Conservation (phyloP, 2,329 filamentous ascomycete genomes). For the Sarocladiaceae sp. region DNA sequence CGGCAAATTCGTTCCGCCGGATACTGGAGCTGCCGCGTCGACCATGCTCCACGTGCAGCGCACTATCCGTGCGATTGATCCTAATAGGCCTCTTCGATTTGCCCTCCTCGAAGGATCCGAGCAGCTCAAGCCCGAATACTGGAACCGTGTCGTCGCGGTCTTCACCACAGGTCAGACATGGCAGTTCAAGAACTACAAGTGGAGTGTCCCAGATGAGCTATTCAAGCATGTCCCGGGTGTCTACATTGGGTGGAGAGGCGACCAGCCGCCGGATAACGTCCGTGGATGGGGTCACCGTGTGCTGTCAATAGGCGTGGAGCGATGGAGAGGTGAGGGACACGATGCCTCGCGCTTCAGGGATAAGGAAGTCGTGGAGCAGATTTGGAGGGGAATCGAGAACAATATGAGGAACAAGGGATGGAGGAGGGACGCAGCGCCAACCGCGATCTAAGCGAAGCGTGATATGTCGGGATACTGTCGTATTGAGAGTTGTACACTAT, state of each 20-base stretch:
- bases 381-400: constrained; percentile 86
- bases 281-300: constrained; percentile 84
- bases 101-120: constrained; percentile 91
- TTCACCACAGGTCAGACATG: constrained; percentile 97
- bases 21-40: constrained; percentile 61
- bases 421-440: constrained; percentile 66
- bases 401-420: constrained; percentile 85
- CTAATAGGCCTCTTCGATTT: constrained; percentile 76
- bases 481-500: neutral
- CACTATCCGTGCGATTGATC: constrained; percentile 65
- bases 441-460: constrained; percentile 37
- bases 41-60: constrained; percentile 87
- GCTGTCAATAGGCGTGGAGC: constrained; percentile 73
- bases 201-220: constrained; percentile 81
- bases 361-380: constrained; percentile 84
- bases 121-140: constrained; percentile 97
- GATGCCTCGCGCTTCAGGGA: constrained; percentile 72
- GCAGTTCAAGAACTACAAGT: constrained; percentile 99
- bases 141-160: constrained; percentile 89
- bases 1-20: constrained; percentile 75
- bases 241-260: constrained; percentile 87
- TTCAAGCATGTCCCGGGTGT: constrained; percentile 86
- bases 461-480: no score
- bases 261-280: constrained; percentile 72
- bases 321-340: constrained; percentile 61